A percentile compares a stretch with the other conserved stretches of the same genome.
phyloP scores from a whole-genome alignment of 352 stramenopile genomes.

The Ochromonadaceae sp. region DNA sequence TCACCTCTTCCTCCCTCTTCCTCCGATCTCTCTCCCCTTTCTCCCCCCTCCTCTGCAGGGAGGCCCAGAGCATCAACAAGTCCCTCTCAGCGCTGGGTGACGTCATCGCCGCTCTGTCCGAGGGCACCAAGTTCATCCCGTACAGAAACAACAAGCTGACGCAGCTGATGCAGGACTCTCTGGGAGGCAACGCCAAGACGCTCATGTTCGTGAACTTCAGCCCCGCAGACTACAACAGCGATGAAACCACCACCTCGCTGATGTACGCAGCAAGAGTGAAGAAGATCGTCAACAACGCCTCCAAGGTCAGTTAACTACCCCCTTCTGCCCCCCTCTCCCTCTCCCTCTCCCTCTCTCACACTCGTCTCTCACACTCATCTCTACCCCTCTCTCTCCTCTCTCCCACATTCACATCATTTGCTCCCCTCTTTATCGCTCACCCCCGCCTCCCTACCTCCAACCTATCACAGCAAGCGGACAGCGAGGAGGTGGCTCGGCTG shows the following conservation, averaged over 20 bases:
- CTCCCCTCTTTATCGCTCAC: neutral
- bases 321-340: neutral
- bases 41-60: too few species aligned
- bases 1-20: too few species aligned
- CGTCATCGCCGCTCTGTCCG: conserved; percentile 62
- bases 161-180: conserved; percentile 48
- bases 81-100: conserved; percentile 69
- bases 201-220: conserved; percentile 31
- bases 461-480: conserved; percentile 22
- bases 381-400: neutral
- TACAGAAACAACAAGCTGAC: conserved; percentile 70
- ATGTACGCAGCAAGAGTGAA: conserved; percentile 38
- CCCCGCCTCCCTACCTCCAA: neutral
- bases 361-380: neutral
- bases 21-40: too few species aligned
- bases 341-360: neutral
- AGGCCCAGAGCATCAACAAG: conserved; percentile 74
- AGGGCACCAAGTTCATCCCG: conserved; percentile 63
- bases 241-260: conserved; percentile 31
- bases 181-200: conserved; percentile 40
- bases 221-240: conserved; percentile 37
- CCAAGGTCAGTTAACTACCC: conserved; percentile 22
- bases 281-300: conserved; percentile 37
- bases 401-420: neutral
- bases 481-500: conserved; percentile 34